Evolutionary conservation across 140 eudicot species (phyloP).

Genomic region (Cichorium intybus): DNA sequence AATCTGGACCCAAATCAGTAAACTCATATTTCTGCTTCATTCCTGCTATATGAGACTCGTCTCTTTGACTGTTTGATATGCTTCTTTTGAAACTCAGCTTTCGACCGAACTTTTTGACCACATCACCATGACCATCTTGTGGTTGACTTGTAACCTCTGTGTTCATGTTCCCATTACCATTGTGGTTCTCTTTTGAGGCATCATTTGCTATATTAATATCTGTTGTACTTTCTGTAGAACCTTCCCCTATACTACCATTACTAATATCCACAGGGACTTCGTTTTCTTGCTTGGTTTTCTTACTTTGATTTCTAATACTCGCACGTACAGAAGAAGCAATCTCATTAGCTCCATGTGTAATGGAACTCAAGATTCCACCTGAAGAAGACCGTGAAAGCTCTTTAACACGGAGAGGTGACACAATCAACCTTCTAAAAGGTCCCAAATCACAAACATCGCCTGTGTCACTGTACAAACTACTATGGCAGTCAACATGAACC

Average conservation of each 20-base stretch:
- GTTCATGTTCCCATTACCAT: conserved; percentile 25
- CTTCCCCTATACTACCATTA: conserved; percentile 41
- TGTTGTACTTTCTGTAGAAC: conserved; percentile 46
- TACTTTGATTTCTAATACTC: conserved; percentile 80
- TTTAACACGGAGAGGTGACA: conserved; percentile 83
- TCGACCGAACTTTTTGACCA: conserved; percentile 44
- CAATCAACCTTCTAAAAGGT: conserved; percentile 70
- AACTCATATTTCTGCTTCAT: conserved; percentile 71
- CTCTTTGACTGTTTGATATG: conserved; percentile 57
- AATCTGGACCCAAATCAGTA: conserved; percentile 82
- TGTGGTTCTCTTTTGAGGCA: conserved; percentile 51
- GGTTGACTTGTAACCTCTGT: conserved; percentile 37
- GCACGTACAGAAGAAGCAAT: conserved; percentile 97
- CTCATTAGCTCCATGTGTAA: conserved; percentile 96
- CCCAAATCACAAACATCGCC: conserved; percentile 97
- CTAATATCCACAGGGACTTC: conserved; percentile 48
- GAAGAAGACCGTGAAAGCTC: conserved; percentile 55
- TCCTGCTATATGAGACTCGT: conserved; percentile 49
- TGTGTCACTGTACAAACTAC: conserved; percentile 70
- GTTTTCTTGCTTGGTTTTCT: conserved; percentile 58
- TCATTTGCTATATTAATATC: conserved; percentile 36
- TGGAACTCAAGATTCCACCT: conserved; percentile 81
- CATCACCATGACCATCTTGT: conserved; percentile 42
- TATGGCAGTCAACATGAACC: conserved; percentile 97
- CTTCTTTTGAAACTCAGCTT: conserved; percentile 58